Percentiles rank a stretch among this genome's conserved stretches.
Conservation (phyloP, 139 green algal species). For the Chlamydomonas eustigma region DNA sequence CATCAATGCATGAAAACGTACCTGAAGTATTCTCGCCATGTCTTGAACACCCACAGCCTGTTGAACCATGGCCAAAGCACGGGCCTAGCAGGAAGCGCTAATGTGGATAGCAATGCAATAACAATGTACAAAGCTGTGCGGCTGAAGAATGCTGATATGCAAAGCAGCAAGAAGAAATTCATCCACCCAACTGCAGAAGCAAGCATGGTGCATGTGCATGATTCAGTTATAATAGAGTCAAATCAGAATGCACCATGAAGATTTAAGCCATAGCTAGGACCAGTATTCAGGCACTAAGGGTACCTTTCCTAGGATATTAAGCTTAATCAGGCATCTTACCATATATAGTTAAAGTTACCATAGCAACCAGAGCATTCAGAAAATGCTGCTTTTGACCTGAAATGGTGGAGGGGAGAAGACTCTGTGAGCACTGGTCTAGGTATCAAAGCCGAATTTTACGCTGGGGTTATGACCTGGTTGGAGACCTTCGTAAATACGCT, state of each 20-base stretch:
- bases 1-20: conserved; percentile 13
- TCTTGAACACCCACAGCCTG: conserved; percentile 32
- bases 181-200: conserved; percentile 15
- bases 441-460: too few species aligned
- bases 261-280: too few species aligned
- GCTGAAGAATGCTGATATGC: conserved; percentile 17
- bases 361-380: conserved; percentile 13
- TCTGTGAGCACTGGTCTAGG: too few species aligned
- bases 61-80: conserved; percentile 32
- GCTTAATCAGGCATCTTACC: background rate
- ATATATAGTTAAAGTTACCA: conserved; percentile 14
- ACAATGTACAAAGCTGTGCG: conserved; percentile 9
- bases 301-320: background rate
- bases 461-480: conserved; percentile 7
- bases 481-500: background rate
- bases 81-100: conserved; percentile 20
- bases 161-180: conserved; percentile 13
- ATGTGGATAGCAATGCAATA: conserved; percentile 19
- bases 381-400: conserved; percentile 16
- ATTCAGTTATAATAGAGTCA: background rate
- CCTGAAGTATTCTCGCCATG: conserved; percentile 41
- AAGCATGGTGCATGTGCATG: background rate
- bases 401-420: background rate
- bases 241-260: background rate
- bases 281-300: too few species aligned